phyloP scores from a whole-genome alignment of 352 stramenopile genomes.

The Achlya hypogyna region DNA sequence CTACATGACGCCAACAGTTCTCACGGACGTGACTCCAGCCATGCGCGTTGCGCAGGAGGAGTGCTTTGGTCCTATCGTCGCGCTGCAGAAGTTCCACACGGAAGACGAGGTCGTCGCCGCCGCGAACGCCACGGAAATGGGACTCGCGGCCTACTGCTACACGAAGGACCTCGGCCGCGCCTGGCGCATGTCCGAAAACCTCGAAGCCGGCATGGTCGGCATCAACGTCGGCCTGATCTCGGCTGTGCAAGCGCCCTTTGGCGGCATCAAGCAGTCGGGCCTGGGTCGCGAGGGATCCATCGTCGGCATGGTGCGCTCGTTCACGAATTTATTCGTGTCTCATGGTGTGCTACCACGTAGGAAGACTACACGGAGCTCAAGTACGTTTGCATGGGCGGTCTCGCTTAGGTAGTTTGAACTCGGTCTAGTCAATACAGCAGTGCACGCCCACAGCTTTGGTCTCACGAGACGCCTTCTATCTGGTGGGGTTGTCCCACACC shows the following conservation, averaged over 20 bases:
- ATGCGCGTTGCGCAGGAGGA: conserved; percentile 90
- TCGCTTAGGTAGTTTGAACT: conserved; percentile 26
- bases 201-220: conserved; percentile 93
- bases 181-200: conserved; percentile 70
- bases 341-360: conserved; percentile 22
- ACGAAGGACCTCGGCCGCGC: conserved; percentile 83
- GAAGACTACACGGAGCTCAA: conserved; percentile 97
- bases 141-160: conserved; percentile 94
- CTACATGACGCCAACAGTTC: conserved; percentile 93
- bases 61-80: conserved; percentile 94
- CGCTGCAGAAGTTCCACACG: conserved; percentile 88
- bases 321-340: conserved; percentile 1
- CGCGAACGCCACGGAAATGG: conserved; percentile 89
- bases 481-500: conserved; percentile 21
- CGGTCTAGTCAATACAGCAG: background rate
- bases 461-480: no score
- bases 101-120: conserved; percentile 93
- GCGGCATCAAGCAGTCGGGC: conserved; percentile 84
- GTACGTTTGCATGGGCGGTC: conserved; percentile 83
- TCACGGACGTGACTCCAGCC: conserved; percentile 68
- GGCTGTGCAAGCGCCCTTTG: conserved; percentile 82
- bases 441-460: background rate
- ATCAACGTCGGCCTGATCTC: conserved; percentile 89
- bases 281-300: conserved; percentile 84
- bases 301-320: conserved; percentile 64